Percentiles rank a stretch among this genome's conserved stretches.
Evolutionary conservation across 257 asterid genomes (phyloP).

Genomic region (Thymus quinquecostatus): DNA sequence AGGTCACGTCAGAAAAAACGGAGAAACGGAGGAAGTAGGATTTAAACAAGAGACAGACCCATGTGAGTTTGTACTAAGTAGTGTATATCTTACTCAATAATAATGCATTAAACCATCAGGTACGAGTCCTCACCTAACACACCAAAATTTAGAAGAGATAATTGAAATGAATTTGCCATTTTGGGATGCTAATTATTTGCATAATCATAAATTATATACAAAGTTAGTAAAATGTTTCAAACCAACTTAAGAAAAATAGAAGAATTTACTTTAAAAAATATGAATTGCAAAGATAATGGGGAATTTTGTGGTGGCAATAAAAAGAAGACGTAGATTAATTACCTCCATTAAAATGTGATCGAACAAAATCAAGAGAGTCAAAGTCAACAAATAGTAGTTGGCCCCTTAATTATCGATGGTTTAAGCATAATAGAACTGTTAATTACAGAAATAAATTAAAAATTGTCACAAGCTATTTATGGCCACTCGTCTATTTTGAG

Average conservation of each 20-base stretch:
- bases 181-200: background rate
- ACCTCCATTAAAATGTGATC: background rate
- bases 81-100: too few relatives aligned
- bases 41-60: conserved; percentile 19
- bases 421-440: background rate
- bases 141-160: background rate
- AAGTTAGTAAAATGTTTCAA: too few relatives aligned
- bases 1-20: too few relatives aligned
- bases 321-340: background rate
- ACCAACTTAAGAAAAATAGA: too few relatives aligned
- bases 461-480: background rate
- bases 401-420: background rate
- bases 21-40: background rate
- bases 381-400: conserved; percentile 1
- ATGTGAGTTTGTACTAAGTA: conserved; percentile 22
- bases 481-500: conserved; percentile 21
- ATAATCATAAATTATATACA: background rate
- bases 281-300: too few relatives aligned
- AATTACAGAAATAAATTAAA: background rate
- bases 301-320: too few relatives aligned
- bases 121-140: background rate
- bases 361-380: background rate
- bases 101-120: background rate
- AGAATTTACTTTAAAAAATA: too few relatives aligned
- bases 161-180: background rate